A percentile compares a stretch with the other conserved stretches of the same genome.
Evolutionary conservation across 2,329 filamentous ascomycete species (phyloP).

Genomic region (Colletotrichum filicis): DNA sequence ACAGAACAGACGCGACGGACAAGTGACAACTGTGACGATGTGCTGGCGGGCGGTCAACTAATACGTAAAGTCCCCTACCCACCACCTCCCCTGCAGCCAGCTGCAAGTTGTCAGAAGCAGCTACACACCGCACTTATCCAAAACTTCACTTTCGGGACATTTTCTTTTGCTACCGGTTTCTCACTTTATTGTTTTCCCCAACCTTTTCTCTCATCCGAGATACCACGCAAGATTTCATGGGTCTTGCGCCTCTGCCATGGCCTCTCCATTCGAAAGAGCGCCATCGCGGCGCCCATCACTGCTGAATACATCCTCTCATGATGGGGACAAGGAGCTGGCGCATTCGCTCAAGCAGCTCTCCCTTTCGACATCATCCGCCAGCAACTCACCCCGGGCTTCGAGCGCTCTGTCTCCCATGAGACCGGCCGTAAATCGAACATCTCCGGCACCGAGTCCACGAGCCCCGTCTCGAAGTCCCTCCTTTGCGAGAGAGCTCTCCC

Average conservation of each 20-base stretch:
- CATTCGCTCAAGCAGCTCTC: conserved; percentile 58
- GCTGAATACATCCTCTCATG: conserved; percentile 40
- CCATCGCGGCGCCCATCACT: conserved; percentile 47
- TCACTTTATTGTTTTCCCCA: background rate
- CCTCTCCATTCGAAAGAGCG: conserved; percentile 29
- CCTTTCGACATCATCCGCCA: conserved; percentile 46
- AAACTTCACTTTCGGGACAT: background rate
- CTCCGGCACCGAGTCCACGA: conserved; percentile 51
- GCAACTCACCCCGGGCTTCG: conserved; percentile 43
- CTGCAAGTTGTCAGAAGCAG: conserved; percentile 24
- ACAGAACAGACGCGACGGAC: conserved; percentile 20
- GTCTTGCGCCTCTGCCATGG: conserved; percentile 25
- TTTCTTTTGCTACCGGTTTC: background rate
- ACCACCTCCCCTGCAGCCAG: conserved; percentile 18
- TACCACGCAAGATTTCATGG: conserved; percentile 12
- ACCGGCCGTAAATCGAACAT: conserved; percentile 48
- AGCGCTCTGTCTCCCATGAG: conserved; percentile 48
- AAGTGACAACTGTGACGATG: conserved; percentile 9
- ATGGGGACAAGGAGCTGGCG: conserved; percentile 48
- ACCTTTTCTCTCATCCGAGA: background rate
- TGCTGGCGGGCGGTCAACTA: conserved; percentile 26
- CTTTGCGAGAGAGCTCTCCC: conserved; percentile 51
- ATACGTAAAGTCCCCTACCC: conserved; percentile 18
- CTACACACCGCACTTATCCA: background rate
- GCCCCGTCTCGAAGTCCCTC: conserved; percentile 56